Evolutionary conservation across 139 green algal species (phyloP).

Genomic region (Chlorella sorokiniana): DNA sequence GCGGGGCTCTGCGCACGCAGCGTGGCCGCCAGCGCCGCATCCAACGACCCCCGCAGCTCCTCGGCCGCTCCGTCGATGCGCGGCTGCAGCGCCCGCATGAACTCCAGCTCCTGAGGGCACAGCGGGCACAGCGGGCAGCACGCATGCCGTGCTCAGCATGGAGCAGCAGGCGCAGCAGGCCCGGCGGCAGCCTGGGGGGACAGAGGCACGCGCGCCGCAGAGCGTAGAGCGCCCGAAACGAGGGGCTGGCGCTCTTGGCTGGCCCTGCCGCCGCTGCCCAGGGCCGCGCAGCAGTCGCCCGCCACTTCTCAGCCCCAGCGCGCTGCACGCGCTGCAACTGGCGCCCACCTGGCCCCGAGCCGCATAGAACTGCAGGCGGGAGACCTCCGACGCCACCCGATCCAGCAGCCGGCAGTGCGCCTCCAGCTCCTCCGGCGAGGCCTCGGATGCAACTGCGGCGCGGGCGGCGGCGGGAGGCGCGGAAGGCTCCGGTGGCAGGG

Average conservation of each 20-base stretch:
- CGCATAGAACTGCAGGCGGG: slow-evolving; percentile 82
- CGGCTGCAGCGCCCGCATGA: slow-evolving; percentile 71
- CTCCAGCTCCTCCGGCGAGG: slow-evolving; percentile 59
- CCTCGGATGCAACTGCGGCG: neutral
- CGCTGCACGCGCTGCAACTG: too few relatives aligned
- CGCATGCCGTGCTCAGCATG: too few relatives aligned
- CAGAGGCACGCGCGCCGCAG: too few relatives aligned
- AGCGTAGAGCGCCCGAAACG: too few relatives aligned
- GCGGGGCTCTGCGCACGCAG: slow-evolving; percentile 48
- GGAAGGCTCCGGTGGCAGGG: neutral
- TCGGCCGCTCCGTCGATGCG: slow-evolving; percentile 59
- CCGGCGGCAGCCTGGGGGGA: too few relatives aligned
- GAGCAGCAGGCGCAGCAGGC: neutral
- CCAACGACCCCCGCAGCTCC: slow-evolving; percentile 57
- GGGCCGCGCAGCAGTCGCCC: too few relatives aligned
- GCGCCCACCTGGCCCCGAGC: slow-evolving; percentile 64
- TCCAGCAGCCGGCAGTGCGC: slow-evolving; percentile 76
- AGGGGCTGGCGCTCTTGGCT: too few relatives aligned
- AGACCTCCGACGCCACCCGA: slow-evolving; percentile 86
- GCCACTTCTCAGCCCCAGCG: too few relatives aligned
- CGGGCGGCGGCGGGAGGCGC: neutral
- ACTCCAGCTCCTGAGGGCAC: slow-evolving; percentile 69
- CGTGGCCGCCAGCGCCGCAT: slow-evolving; percentile 52
- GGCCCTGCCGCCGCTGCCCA: too few relatives aligned
- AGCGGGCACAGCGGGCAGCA: neutral